Base-by-base conservation (phyloP, 179 eudicot genomes). In the Corrigiola litoralis region DNA sequence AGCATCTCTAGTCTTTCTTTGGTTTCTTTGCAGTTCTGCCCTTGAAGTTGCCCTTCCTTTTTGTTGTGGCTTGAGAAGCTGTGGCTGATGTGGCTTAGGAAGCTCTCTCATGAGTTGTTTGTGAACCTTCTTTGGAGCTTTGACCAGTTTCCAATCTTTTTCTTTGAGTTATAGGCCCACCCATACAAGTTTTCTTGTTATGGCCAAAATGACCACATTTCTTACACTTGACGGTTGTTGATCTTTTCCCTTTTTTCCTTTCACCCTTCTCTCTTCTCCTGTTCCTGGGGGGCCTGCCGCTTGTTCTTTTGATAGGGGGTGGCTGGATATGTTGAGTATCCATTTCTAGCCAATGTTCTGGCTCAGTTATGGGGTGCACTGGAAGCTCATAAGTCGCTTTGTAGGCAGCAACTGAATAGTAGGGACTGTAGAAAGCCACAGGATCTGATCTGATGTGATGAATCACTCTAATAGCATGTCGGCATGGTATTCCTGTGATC, bases 391-490 rank as follows among this genome's bases (percentile, higher is more conserved):
- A 60, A 42, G 51, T 25, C 1, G 27, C 36, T 11, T 60, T 41
- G 16, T 60, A 60, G 1, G 7, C 27, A 5, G 18, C 29, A 0
- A 16, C 51, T 13, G 18, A 42, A 23, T 45, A 60, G 13, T 45
- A 58, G 2, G 12, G 5, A 28, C 41, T 29, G 1, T 12, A 23
- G 21, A 18, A 48, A 5, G 12, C 13, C 0, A 1, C 0, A 5
- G 56, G 56, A 6, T 47, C 20, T 1, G 10, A 11, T 16, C 45
- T 34, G 5, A 8, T 12, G 13, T 31, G 13, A 4, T 10, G 11
- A 0, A 62, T 62, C 0, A 42, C 66, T 13, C 66, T 62, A 4
- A 62, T 31, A 1, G 31, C 66, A 46, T 47, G 66, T 12, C 23
- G 42, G 24, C 44, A 66, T 0, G 45, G 62, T 0, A 66, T 5